phyloP scores from a whole-genome alignment of 140 eudicot species.

The Cichorium intybus region DNA sequence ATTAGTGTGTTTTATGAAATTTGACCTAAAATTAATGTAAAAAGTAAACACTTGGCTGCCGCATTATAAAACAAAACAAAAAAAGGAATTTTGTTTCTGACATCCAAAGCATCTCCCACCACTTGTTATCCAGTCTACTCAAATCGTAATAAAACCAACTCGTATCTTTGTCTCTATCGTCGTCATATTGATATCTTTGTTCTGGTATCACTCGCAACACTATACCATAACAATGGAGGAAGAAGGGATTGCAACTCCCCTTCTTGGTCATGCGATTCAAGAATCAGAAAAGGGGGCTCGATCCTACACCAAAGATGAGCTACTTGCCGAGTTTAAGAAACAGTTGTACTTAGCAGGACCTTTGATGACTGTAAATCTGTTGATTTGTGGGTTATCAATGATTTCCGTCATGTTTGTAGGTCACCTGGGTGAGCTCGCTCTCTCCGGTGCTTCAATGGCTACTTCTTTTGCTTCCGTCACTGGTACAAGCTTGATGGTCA shows the following conservation, averaged over 20 bases:
- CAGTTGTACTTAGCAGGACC: constrained; percentile 62
- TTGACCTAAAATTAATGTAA: no score
- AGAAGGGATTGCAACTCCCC: constrained; percentile 31
- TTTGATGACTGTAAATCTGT: constrained; percentile 44
- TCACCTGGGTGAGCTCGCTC: constrained; percentile 61
- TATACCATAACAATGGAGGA: constrained; percentile 25
- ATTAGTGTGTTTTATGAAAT: no score
- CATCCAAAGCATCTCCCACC: constrained; percentile 11
- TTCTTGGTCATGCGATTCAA: constrained; percentile 11
- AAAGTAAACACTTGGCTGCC: no score
- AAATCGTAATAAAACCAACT: background rate
- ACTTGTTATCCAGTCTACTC: constrained; percentile 14
- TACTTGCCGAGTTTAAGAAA: constrained; percentile 46
- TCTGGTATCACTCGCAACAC: background rate
- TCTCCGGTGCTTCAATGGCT: constrained; percentile 79
- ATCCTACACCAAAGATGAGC: constrained; percentile 38
- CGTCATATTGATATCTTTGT: background rate
- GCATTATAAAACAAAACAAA: background rate
- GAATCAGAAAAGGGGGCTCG: constrained; percentile 2
- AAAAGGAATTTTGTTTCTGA: background rate
- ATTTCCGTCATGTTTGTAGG: constrained; percentile 76
- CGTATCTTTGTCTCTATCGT: background rate
- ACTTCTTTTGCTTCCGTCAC: constrained; percentile 75
- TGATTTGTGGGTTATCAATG: constrained; percentile 41
- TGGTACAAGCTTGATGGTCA: constrained; percentile 59